Evolutionary conservation across 768 basidiomycete species (phyloP).

Genomic region (Candolleomyces eurysporus): DNA sequence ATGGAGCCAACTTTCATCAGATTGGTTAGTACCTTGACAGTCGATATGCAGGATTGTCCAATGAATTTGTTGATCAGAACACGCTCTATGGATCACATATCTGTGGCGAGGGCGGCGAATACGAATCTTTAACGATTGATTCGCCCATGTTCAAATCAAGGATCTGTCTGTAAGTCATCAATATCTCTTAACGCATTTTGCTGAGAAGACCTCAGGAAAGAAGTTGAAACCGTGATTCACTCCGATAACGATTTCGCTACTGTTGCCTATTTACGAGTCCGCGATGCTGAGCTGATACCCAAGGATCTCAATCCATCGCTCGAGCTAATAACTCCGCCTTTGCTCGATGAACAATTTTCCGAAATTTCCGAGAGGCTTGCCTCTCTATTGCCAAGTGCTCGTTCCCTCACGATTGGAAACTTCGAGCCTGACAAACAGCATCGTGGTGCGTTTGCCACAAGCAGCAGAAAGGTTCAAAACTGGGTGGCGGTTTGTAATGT

Average conservation of each 20-base stretch:
- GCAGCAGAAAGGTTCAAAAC: slow-evolving; percentile 36
- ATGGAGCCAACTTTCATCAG: slow-evolving; percentile 73
- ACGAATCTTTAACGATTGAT: slow-evolving; percentile 90
- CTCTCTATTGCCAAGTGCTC: neutral
- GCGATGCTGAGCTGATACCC: slow-evolving; percentile 56
- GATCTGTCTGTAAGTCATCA: slow-evolving; percentile 58
- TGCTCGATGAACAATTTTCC: slow-evolving; percentile 48
- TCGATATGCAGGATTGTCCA: neutral
- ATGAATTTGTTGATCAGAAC: slow-evolving; percentile 47
- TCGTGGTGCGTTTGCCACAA: neutral
- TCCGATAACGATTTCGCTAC: slow-evolving; percentile 83
- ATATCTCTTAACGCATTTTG: neutral
- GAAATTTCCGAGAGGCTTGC: slow-evolving; percentile 21
- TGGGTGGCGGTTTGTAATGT: slow-evolving; percentile 76
- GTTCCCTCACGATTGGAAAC: too few species aligned
- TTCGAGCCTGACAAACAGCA: too few species aligned
- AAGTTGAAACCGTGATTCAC: slow-evolving; percentile 71
- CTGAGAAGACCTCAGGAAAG: slow-evolving; percentile 38
- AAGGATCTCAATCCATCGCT: slow-evolving; percentile 36
- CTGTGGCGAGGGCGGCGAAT: slow-evolving; percentile 98
- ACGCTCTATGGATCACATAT: slow-evolving; percentile 83
- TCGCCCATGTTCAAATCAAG: slow-evolving; percentile 83
- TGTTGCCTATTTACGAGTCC: slow-evolving; percentile 87
- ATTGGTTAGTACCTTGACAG: slow-evolving; percentile 49
- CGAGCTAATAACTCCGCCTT: slow-evolving; percentile 40